These are phyloP conservation scores for Neofusicoccum umdonicola DNA, from an alignment of 2,329 filamentous ascomycete genomes.

Conservation along the genomic window DNA sequence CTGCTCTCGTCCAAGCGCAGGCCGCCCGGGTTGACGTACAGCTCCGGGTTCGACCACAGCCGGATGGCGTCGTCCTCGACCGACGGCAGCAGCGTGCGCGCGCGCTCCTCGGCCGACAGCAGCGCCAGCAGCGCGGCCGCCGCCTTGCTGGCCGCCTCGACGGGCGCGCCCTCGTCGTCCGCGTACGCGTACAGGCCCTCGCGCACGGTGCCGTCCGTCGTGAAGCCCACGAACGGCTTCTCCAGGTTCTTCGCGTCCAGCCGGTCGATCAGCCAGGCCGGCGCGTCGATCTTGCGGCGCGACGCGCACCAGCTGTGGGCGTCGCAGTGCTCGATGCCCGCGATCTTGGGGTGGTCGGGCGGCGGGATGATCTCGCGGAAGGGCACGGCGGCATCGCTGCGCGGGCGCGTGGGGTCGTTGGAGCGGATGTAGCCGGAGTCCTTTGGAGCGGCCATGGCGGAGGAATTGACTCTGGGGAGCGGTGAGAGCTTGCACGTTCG, in stretches of 20 bases:
- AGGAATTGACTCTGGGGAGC: background rate
- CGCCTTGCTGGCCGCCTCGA: background rate
- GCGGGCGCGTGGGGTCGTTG: slow-evolving; percentile 15
- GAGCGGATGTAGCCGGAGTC: slow-evolving; percentile 17
- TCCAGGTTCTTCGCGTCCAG: slow-evolving; percentile 41
- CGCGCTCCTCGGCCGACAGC: background rate
- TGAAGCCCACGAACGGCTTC: slow-evolving; percentile 70
- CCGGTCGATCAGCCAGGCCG: slow-evolving; percentile 60
- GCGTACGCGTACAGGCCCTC: slow-evolving; percentile 23
- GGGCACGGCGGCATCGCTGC: slow-evolving; percentile 17
- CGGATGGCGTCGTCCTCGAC: slow-evolving; percentile 16
- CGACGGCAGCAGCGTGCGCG: background rate
- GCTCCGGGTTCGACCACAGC: slow-evolving; percentile 18
- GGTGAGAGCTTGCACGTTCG: background rate
- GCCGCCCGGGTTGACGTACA: slow-evolving; percentile 19
- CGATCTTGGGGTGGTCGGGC: slow-evolving; percentile 16
- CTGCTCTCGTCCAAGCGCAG: slow-evolving; percentile 16
- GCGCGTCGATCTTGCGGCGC: slow-evolving; percentile 31
- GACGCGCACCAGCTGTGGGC: slow-evolving; percentile 17
- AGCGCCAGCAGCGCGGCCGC: background rate
- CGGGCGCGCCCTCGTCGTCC: slow-evolving; percentile 16
- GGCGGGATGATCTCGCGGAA: slow-evolving; percentile 20
- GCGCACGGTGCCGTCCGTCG: slow-evolving; percentile 56
- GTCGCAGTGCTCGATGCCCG: slow-evolving; percentile 17
- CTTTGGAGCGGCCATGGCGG: slow-evolving; percentile 31